phyloP scores from a whole-genome alignment of 2,329 filamentous ascomycete species.

The Fusarium sp. region DNA sequence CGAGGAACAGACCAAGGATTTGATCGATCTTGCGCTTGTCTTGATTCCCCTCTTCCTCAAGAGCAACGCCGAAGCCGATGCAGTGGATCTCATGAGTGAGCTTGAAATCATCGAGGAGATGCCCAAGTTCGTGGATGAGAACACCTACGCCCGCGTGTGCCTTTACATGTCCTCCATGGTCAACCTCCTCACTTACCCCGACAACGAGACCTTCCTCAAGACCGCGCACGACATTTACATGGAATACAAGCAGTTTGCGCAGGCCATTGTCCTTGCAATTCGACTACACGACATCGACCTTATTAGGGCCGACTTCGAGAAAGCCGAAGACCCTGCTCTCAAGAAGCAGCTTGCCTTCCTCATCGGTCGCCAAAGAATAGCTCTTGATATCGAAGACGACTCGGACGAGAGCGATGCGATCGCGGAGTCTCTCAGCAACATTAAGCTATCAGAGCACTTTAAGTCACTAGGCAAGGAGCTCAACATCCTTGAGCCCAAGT shows the following conservation, averaged over 20 bases:
- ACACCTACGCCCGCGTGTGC: conserved; percentile 93
- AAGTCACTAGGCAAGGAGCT: conserved; percentile 94
- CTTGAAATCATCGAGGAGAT: conserved; percentile 96
- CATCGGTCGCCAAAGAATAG: conserved; percentile 90
- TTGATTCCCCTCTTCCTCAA: conserved; percentile 95
- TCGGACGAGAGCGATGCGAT: conserved; percentile 78
- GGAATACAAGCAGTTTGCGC: conserved; percentile 89
- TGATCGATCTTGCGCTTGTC: conserved; percentile 84
- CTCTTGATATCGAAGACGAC: conserved; percentile 75
- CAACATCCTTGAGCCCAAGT: conserved; percentile 96
- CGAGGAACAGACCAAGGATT: conserved; percentile 84
- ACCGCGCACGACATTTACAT: conserved; percentile 96
- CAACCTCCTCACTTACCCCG: conserved; percentile 94
- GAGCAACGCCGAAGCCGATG: conserved; percentile 98
- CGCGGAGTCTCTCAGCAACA: conserved; percentile 86
- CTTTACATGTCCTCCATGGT: conserved; percentile 99
- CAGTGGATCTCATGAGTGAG: conserved; percentile 96
- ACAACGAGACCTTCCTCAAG: conserved; percentile 94
- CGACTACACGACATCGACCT: conserved; percentile 87
- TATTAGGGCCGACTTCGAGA: conserved; percentile 84
- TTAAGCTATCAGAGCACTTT: conserved; percentile 90
- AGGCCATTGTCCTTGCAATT: conserved; percentile 95
- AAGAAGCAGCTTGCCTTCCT: conserved; percentile 96
- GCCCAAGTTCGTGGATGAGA: conserved; percentile 88
- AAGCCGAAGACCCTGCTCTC: conserved; percentile 82